Percentiles rank a stretch among this genome's conserved stretches.
phyloP scores from a whole-genome alignment of 176 grass and related monocot genomes.

The Aegilops longissima region DNA sequence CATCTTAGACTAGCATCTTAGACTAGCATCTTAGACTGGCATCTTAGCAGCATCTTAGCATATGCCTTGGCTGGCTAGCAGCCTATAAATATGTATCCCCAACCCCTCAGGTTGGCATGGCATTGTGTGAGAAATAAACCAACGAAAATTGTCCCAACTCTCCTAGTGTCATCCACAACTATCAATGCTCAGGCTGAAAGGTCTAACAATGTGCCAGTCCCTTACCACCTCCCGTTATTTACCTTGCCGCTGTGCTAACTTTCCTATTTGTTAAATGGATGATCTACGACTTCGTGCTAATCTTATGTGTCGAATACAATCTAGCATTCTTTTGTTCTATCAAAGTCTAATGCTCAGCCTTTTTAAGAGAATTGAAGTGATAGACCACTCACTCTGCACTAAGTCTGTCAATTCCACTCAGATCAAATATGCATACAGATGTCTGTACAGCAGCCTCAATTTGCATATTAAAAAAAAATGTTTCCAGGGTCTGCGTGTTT shows the following conservation, averaged over 20 bases:
- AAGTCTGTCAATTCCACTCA: constrained; percentile 24
- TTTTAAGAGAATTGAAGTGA: constrained; percentile 21
- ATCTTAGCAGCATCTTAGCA: too few species aligned
- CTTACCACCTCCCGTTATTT: constrained; percentile 35
- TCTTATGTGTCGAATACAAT: constrained; percentile 21
- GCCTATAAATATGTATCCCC: too few species aligned
- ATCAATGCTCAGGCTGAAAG: too few species aligned
- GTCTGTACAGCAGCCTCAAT: neutral
- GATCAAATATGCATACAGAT: constrained; percentile 2
- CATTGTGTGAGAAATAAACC: too few species aligned
- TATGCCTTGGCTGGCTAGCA: too few species aligned
- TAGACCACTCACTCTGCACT: constrained; percentile 23
- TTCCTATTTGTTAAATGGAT: constrained; percentile 38
- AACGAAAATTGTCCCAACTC: too few species aligned
- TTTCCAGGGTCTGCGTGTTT: neutral
- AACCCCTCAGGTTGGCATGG: too few species aligned
- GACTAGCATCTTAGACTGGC: too few species aligned
- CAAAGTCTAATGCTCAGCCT: constrained; percentile 25
- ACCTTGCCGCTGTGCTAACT: constrained; percentile 30
- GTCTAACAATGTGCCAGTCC: neutral
- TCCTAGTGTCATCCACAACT: too few species aligned
- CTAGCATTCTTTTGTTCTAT: constrained; percentile 11
- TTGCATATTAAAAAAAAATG: neutral
- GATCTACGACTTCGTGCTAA: constrained; percentile 24
- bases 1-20: too few species aligned